phyloP scores from a whole-genome alignment of 805 yeast species.

The Wickerhamiella parazyma region DNA sequence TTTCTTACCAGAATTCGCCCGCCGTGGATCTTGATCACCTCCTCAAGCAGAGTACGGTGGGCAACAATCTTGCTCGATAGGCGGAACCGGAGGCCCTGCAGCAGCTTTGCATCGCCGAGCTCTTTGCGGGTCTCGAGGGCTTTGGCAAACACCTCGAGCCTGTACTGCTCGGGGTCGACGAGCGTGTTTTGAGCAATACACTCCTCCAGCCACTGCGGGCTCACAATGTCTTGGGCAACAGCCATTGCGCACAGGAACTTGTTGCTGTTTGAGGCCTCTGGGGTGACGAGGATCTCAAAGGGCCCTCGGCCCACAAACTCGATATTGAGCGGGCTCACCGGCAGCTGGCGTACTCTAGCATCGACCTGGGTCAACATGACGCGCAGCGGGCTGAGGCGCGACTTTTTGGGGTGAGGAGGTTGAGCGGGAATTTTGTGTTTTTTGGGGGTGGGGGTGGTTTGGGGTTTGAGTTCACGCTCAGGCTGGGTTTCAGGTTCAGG shows the following conservation, averaged over 20 bases:
- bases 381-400: neutral
- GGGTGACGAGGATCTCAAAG: slow-evolving; percentile 46
- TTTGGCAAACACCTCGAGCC: slow-evolving; percentile 11
- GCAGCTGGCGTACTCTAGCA: too few relatives aligned
- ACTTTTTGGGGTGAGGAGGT: neutral
- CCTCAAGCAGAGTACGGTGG: slow-evolving; percentile 40
- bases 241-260: slow-evolving; percentile 67
- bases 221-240: slow-evolving; percentile 26
- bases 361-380: too few relatives aligned
- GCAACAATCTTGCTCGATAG: slow-evolving; percentile 48
- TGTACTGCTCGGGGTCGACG: slow-evolving; percentile 18
- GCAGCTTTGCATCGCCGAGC: slow-evolving; percentile 21
- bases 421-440: neutral
- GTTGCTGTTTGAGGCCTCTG: slow-evolving; percentile 71
- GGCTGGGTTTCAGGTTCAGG: neutral
- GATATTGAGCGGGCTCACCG: neutral
- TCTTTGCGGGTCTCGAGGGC: slow-evolving; percentile 11
- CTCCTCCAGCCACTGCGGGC: slow-evolving; percentile 20
- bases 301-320: slow-evolving; percentile 26
- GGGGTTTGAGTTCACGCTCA: neutral
- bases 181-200: slow-evolving; percentile 15
- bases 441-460: neutral
- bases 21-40: slow-evolving; percentile 52
- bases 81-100: slow-evolving; percentile 33
- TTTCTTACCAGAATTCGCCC: slow-evolving; percentile 16